Conservation (phyloP, 305 asterid species). For the Rubia balearica region DNA sequence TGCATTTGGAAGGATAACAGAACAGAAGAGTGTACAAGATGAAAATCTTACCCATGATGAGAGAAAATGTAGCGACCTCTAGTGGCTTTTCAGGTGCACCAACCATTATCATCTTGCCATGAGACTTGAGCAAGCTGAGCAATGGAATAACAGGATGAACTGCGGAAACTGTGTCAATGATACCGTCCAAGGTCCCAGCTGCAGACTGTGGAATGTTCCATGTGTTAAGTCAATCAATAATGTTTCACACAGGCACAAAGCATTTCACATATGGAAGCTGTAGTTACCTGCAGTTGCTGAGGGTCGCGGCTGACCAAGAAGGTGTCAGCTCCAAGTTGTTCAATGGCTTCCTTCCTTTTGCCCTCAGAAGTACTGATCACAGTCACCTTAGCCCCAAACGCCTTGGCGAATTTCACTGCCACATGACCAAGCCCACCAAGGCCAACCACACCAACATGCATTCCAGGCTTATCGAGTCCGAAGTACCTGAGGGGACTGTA, state of each 20-base stretch:
- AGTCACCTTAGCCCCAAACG: conserved; percentile 44
- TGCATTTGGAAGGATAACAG: background rate
- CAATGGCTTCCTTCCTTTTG: conserved; percentile 45
- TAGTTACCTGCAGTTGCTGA: conserved; percentile 42
- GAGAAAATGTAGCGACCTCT: conserved; percentile 20
- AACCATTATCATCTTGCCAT: conserved; percentile 43
- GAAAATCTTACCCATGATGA: conserved; percentile 16
- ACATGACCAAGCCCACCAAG: conserved; percentile 68
- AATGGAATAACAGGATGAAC: conserved; percentile 41
- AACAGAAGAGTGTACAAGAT: background rate
- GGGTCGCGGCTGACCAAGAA: conserved; percentile 45
- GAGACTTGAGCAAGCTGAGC: conserved; percentile 33
- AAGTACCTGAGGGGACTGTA: conserved; percentile 51
- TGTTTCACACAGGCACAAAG: background rate
- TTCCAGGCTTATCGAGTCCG: conserved; percentile 56
- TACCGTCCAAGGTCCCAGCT: conserved; percentile 42
- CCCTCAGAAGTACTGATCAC: conserved; percentile 44
- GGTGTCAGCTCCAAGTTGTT: conserved; percentile 46
- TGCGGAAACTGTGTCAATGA: conserved; percentile 52
- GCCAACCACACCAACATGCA: conserved; percentile 46
- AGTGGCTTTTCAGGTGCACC: conserved; percentile 34
- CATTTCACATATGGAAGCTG: background rate
- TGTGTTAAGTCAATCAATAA: background rate
- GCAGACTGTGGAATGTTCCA: conserved; percentile 30
- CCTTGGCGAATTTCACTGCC: conserved; percentile 57